A percentile compares a stretch with the other conserved stretches of the same genome.
phyloP scores from a whole-genome alignment of 495 filamentous ascomycete genomes.

The Sabuloglossum arenarium region DNA sequence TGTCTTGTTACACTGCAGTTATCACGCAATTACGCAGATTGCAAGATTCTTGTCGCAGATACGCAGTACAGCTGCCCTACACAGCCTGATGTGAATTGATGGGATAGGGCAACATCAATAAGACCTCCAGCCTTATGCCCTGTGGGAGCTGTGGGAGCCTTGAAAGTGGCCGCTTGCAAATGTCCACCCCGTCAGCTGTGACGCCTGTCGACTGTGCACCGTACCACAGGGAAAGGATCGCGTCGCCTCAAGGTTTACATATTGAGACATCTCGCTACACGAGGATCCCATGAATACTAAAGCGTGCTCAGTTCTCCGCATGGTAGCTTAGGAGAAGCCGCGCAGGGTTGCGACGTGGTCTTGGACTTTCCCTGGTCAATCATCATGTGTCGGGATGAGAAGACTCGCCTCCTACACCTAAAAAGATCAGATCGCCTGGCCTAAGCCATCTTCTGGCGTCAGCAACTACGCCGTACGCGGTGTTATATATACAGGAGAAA shows the following conservation, averaged over 20 bases:
- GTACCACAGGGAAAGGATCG: neutral
- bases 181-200: neutral
- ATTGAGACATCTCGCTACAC: neutral
- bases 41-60: neutral
- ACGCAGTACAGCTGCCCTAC: too few relatives aligned
- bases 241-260: neutral
- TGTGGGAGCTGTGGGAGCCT: neutral
- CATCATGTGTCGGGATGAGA: neutral
- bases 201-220: neutral
- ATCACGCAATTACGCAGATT: neutral
- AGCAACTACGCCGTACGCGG: neutral
- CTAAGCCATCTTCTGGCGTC: neutral
- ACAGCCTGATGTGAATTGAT: neutral
- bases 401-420: neutral
- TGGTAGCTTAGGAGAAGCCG: neutral
- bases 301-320: neutral
- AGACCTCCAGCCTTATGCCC: neutral
- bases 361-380: neutral
- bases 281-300: neutral
- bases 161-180: neutral
- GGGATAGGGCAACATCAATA: neutral
- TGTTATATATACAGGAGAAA: neutral
- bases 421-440: neutral
- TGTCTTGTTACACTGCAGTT: neutral
- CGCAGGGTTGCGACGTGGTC: neutral